These are phyloP conservation scores for Solanum chacoense DNA, from an alignment of 305 asterid genomes.

Conservation along the genomic window DNA sequence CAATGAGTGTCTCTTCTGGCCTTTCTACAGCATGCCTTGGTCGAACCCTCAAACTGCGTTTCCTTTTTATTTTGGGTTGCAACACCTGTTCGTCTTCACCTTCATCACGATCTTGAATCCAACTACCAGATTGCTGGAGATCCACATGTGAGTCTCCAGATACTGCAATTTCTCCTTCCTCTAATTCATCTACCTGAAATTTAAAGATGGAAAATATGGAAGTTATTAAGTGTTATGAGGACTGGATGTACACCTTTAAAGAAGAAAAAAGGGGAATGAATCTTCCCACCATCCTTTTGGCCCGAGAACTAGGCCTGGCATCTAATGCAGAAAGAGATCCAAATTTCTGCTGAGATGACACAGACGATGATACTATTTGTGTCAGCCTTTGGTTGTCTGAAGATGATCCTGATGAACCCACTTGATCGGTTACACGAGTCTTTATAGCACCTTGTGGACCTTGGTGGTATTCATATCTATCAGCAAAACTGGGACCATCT, in stretches of 20 bases:
- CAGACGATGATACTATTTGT: conserved; percentile 62
- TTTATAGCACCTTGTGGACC: conserved; percentile 41
- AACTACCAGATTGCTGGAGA: conserved; percentile 95
- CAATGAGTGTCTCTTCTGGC: conserved; percentile 47
- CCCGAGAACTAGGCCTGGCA: conserved; percentile 71
- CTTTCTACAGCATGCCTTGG: conserved; percentile 60
- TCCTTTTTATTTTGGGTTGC: conserved; percentile 91
- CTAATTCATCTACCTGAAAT: conserved; percentile 71
- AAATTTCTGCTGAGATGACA: conserved; percentile 95
- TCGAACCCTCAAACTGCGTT: conserved; percentile 84
- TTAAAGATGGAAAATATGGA: background rate
- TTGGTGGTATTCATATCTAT: conserved; percentile 46
- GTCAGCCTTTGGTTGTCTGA: conserved; percentile 54
- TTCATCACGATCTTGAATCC: conserved; percentile 94
- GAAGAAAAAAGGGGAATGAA: background rate
- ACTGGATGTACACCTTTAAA: conserved; percentile 2
- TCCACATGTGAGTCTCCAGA: conserved; percentile 91
- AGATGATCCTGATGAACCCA: conserved; percentile 89
- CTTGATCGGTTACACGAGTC: conserved; percentile 39
- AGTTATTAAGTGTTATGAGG: background rate
- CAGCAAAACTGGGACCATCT: conserved; percentile 52
- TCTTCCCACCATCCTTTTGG: conserved; percentile 59
- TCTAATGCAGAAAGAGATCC: conserved; percentile 98
- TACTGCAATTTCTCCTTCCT: conserved; percentile 90
- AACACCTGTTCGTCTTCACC: conserved; percentile 97